Evolutionary conservation across 257 asterid genomes (phyloP).

Genomic region (Primulina tabacum): DNA sequence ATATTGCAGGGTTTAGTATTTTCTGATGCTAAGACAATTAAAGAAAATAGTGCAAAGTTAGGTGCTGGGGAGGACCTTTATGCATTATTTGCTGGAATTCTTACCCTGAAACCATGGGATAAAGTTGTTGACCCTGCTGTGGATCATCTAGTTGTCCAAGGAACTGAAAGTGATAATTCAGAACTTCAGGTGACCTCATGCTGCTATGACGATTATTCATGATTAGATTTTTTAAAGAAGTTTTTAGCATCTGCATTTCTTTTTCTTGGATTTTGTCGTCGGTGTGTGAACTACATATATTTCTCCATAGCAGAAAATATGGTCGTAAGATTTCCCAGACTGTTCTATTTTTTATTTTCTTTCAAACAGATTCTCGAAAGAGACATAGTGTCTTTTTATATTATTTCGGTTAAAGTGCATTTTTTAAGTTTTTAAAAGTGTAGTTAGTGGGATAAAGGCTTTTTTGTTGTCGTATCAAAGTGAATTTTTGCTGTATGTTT

Average conservation of each 20-base stretch:
- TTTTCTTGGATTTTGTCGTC: constrained; percentile 7
- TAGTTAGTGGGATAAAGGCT: no score
- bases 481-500: neutral
- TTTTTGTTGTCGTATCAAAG: no score
- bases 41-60: constrained; percentile 70
- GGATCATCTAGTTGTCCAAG: constrained; percentile 82
- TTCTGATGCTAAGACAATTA: constrained; percentile 87
- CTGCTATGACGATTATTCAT: constrained; percentile 25
- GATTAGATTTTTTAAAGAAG: constrained; percentile 3
- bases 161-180: constrained; percentile 65
- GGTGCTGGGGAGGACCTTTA: constrained; percentile 98
- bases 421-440: no score
- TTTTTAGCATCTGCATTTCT: constrained; percentile 8
- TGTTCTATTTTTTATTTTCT: constrained; percentile 6
- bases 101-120: constrained; percentile 95
- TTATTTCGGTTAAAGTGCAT: neutral
- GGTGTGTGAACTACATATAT: neutral
- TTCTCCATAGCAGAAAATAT: neutral
- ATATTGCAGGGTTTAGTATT: constrained; percentile 71
- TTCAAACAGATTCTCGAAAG: constrained; percentile 3
- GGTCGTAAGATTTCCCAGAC: neutral
- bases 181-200: constrained; percentile 77
- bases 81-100: constrained; percentile 85
- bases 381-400: neutral
- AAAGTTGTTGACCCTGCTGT: constrained; percentile 81